Evolutionary conservation across 345 rosid genomes (phyloP), one percentile per base, ranked within the genome.

Genomic region (Hypericum androsaemum): DNA sequence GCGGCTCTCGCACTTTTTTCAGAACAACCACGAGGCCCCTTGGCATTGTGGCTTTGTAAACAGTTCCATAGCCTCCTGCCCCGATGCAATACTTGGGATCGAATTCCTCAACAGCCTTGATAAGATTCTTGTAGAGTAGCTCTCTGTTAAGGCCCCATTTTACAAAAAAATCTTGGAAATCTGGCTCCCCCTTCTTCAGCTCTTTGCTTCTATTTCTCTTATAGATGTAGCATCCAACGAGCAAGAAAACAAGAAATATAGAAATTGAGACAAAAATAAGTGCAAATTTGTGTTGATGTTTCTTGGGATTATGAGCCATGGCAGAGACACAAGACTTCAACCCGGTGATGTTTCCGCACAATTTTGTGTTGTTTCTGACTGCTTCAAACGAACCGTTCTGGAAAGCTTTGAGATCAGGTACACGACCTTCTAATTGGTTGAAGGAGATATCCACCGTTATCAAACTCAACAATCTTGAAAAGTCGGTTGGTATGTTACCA

Each of bases 371-470:
- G 53, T 43, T 43, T 11, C 43, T 38, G 16, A 54, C 16, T 2
- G 47, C 43, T 12, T 59, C 37, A 7, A 59, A 54, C 12, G 70
- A 12, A 17, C 57, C 70, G 8, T 50, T 46, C 5, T 1, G 60
- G 51, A 66, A 60, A 36, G 71, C 53, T 59, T 6, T 39, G 12
- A 22, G 11, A 3, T 43, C 52, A 5, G 64, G 69, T 46, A 65
- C 12, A 0, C 41, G 56, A 0, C 60, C 64, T 32, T 53, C 45
- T 9, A 65, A 8, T n/a, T 52, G 13, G 16, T 65, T 58, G 43
- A 45, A 40, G 37, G 70, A 65, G 12, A 59, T 13, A 43, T 65
- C 48, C 52, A 65, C 64, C 3, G 5, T 0, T 0, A 10, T 48
- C 41, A 65, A 8, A 47, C 61, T 15, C 22, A 7, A 1, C 53